Conservation (phyloP, 2,329 filamentous ascomycete genomes). For the Colletotrichum coccodes region DNA sequence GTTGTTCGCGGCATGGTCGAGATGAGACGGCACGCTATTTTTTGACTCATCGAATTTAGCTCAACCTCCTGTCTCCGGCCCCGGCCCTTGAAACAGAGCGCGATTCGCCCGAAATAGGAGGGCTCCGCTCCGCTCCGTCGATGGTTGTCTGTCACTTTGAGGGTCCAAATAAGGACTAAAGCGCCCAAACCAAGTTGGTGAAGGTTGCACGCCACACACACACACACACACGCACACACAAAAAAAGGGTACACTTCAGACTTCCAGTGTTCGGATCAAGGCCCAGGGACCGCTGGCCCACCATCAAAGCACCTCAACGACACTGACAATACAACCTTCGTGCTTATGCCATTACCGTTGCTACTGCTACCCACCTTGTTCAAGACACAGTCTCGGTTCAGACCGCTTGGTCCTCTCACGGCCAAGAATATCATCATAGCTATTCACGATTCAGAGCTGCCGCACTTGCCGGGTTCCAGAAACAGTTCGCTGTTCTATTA, state of each 20-base stretch:
- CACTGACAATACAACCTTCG: background rate
- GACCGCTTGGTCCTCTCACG: background rate
- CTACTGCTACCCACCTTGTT: conserved; percentile 16
- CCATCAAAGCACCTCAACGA: conserved; percentile 1
- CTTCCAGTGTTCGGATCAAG: conserved; percentile 13
- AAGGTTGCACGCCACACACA: too few species aligned
- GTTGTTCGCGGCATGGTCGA: background rate
- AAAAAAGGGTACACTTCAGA: background rate
- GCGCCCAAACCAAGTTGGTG: too few species aligned
- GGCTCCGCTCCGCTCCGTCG: conserved; percentile 30
- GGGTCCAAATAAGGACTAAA: too few species aligned
- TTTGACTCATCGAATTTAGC: conserved; percentile 29
- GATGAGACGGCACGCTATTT: conserved; percentile 18
- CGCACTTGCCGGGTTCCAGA: conserved; percentile 13
- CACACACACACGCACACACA: too few species aligned
- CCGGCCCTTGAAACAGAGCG: conserved; percentile 27
- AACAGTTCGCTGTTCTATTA: conserved; percentile 32
- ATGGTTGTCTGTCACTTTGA: conserved; percentile 6
- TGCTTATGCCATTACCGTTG: background rate
- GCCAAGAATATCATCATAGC: background rate
- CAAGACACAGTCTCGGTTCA: conserved; percentile 1
- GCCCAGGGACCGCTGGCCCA: conserved; percentile 15
- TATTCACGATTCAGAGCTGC: conserved; percentile 8
- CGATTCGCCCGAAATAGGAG: conserved; percentile 31
- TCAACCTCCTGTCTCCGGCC: conserved; percentile 21